Evolutionary conservation across 1,284 basidiomycete species (phyloP), one percentile per base, ranked within the genome.

Genomic region (Naganishia sp.): DNA sequence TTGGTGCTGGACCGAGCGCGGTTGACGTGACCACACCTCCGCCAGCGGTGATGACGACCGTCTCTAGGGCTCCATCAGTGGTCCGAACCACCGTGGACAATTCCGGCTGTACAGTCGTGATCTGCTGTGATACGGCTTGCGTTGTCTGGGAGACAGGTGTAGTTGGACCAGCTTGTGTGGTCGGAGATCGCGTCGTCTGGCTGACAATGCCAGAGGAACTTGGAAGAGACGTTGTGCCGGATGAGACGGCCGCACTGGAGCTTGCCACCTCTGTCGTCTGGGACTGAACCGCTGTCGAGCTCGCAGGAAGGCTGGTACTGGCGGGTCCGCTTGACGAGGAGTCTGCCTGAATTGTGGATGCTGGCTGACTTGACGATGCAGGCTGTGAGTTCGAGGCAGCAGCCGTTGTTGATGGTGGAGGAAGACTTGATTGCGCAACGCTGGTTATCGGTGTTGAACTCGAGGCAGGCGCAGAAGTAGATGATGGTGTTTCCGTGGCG

Each of bases 21-120:
- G 57, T 55, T 2, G 65, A 48, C 13, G 65, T 65, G 21, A 55
- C 59, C 4, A 52, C 59, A 23, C 59, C 59, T 6, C 59, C 59
- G n/a, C 48, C 48, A 28, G 48, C 13, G 13, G 59, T 61, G 15
- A 61, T 44, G 6, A 61, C 48, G 5, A 61, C 36, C 10, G 59
- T 61, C 16, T 61, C 48, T 13, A 52, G 21, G 0, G n/a, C 48
- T 6, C 33, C 59, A 13, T 52, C 59, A 6, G 49, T 61, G 1
- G 59, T 61, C 21, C 7, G 42, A 4, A 52, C 21, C 10, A 61
- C 45, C 2, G 59, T 61, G 5, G 59, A 61, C 43, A 61, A 31
- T 13, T 21, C 48, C 4, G 59, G 48, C 6, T 33, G 28, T 31
- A 18, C 33, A 10, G 53, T 55, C 3, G 36, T 39, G 36, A 36